A percentile compares a stretch with the other conserved stretches of the same genome.
Evolutionary conservation across 2,329 filamentous ascomycete species (phyloP).

Genomic region (Alternaria viburni): DNA sequence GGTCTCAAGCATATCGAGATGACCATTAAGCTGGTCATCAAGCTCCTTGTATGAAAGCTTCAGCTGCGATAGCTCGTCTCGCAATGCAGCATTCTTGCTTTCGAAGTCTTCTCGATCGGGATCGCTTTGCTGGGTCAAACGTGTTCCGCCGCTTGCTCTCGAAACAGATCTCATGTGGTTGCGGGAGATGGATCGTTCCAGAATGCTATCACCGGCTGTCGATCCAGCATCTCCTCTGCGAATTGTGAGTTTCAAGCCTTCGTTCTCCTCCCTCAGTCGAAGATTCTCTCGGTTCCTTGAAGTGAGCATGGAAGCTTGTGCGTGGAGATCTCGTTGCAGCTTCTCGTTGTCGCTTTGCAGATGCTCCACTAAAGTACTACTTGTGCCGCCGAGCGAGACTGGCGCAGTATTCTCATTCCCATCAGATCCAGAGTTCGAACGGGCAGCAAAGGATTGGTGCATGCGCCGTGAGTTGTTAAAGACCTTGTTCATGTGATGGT

Average conservation of each 20-base stretch:
- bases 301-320: slow-evolving; percentile 96
- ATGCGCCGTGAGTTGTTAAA: slow-evolving; percentile 50
- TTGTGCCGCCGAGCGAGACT: slow-evolving; percentile 50
- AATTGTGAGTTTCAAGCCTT: slow-evolving; percentile 89
- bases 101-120: slow-evolving; percentile 78
- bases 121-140: slow-evolving; percentile 71
- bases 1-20: slow-evolving; percentile 78
- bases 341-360: slow-evolving; percentile 92
- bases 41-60: slow-evolving; percentile 91
- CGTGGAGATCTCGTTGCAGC: slow-evolving; percentile 87
- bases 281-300: slow-evolving; percentile 96
- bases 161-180: slow-evolving; percentile 78
- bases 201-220: slow-evolving; percentile 80
- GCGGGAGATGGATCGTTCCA: slow-evolving; percentile 92
- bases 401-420: slow-evolving; percentile 40
- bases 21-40: slow-evolving; percentile 79
- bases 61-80: slow-evolving; percentile 84
- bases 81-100: slow-evolving; percentile 78
- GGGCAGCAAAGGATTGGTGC: slow-evolving; percentile 45
- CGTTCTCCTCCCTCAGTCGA: slow-evolving; percentile 93
- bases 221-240: slow-evolving; percentile 70
- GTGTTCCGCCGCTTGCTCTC: slow-evolving; percentile 64
- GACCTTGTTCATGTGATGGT: slow-evolving; percentile 45
- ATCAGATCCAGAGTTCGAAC: slow-evolving; percentile 51
- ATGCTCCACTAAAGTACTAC: slow-evolving; percentile 80